These are phyloP conservation scores for Anisodus tanguticus DNA, from an alignment of 257 asterid genomes.

Conservation along the genomic window DNA sequence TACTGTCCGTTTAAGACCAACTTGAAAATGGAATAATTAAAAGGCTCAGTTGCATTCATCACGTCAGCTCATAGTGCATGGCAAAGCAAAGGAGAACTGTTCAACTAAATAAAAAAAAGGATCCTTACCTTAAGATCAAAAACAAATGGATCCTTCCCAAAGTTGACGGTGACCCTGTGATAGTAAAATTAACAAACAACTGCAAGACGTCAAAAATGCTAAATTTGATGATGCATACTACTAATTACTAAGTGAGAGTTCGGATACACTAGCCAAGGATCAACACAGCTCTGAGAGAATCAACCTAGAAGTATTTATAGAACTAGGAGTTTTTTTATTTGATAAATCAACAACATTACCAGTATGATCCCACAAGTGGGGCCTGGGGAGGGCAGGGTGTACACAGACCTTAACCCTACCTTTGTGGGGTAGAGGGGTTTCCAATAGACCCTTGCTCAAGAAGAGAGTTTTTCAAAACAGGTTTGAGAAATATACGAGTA, in stretches of 20 bases:
- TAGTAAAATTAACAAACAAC: constrained; percentile 38
- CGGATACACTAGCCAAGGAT: neutral
- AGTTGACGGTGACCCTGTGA: constrained; percentile 88
- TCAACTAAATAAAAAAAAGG: constrained; percentile 17
- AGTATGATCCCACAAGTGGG: no score
- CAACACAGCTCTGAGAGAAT: constrained; percentile 12
- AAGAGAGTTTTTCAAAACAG: no score
- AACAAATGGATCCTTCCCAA: constrained; percentile 79
- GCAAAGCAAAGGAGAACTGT: constrained; percentile 21
- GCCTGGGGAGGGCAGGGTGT: no score
- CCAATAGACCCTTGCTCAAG: no score
- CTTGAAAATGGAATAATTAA: constrained; percentile 21
- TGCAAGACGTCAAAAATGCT: constrained; percentile 33
- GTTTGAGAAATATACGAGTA: no score
- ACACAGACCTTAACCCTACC: no score
- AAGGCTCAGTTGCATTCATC: neutral
- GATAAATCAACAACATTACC: no score
- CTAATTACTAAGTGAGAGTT: neutral
- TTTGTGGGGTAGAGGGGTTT: no score
- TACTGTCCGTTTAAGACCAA: neutral
- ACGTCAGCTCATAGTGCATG: neutral
- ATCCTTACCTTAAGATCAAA: constrained; percentile 78
- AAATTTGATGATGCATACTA: constrained; percentile 2
- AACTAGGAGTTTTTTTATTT: neutral
- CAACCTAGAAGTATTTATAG: constrained; percentile 14